Conservation (phyloP, 768 basidiomycete genomes). For the Russula lepida region DNA sequence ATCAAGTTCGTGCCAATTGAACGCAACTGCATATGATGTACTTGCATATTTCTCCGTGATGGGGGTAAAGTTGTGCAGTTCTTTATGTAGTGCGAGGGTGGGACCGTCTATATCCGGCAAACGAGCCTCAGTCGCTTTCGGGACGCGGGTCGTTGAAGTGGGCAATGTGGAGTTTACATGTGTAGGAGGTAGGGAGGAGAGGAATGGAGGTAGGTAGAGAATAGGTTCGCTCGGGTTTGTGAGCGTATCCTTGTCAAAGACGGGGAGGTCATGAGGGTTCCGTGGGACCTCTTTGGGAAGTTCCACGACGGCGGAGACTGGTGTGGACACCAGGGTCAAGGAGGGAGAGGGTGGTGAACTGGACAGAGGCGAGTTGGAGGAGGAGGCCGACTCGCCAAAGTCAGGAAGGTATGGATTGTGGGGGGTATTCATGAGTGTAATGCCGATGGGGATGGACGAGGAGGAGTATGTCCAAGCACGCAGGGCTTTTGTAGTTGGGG, state of each 20-base stretch:
- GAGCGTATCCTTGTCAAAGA: constrained; percentile 35
- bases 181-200: constrained; percentile 61
- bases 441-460: background rate
- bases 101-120: constrained; percentile 81
- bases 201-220: constrained; percentile 76
- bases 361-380: background rate
- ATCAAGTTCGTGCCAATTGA: constrained; percentile 76
- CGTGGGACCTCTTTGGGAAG: constrained; percentile 21
- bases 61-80: constrained; percentile 70
- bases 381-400: background rate
- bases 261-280: constrained; percentile 51
- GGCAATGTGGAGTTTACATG: constrained; percentile 24
- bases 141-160: constrained; percentile 27
- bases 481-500: constrained; percentile 7
- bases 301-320: background rate
- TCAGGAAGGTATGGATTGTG: background rate
- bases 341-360: background rate
- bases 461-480: background rate
- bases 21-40: constrained; percentile 61
- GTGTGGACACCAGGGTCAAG: constrained; percentile 3
- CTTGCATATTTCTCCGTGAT: constrained; percentile 50
- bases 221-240: constrained; percentile 40
- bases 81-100: constrained; percentile 78
- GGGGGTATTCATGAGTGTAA: background rate
- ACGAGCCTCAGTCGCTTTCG: constrained; percentile 58